Conservation (phyloP, 2,329 filamentous ascomycete genomes). For the Boeremia exigua region DNA sequence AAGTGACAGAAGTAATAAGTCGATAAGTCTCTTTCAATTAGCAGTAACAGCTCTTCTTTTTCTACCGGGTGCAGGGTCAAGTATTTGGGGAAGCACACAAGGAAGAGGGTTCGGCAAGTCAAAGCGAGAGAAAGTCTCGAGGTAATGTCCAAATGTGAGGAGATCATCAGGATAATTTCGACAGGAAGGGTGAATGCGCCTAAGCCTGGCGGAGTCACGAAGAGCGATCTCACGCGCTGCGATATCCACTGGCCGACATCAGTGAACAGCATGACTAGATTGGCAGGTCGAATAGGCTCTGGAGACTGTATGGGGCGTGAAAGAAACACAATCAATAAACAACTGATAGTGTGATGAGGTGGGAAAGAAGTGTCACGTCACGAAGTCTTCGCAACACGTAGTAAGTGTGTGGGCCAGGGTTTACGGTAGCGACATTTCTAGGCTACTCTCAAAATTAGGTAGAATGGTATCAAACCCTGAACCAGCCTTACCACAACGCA, state of each 20-base stretch:
- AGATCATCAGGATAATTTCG: conserved; percentile 26
- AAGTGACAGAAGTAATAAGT: conserved; percentile 25
- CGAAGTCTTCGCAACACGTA: too few species aligned
- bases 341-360: too few species aligned
- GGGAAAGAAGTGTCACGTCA: too few species aligned
- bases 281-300: not conserved
- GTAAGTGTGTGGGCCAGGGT: too few species aligned
- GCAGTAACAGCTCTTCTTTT: conserved; percentile 22
- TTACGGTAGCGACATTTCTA: too few species aligned
- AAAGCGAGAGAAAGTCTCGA: conserved; percentile 22
- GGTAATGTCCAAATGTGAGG: conserved; percentile 17
- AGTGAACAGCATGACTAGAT: not conserved
- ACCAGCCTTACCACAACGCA: too few species aligned
- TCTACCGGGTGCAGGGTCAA: conserved; percentile 6
- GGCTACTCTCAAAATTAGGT: too few species aligned
- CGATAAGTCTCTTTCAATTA: conserved; percentile 22
- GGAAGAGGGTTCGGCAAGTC: conserved; percentile 22
- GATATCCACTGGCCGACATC: not conserved
- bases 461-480: too few species aligned
- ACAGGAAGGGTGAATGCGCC: conserved; percentile 20
- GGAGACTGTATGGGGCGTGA: not conserved
- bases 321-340: too few species aligned
- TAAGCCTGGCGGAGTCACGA: conserved; percentile 8
- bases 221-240: conserved; percentile 3
- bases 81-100: conserved; percentile 15